A percentile compares a stretch with the other conserved stretches of the same genome.
These are phyloP conservation scores for Polygonum maritimum DNA, from an alignment of 148 eudicot species.

Conservation along the genomic window DNA sequence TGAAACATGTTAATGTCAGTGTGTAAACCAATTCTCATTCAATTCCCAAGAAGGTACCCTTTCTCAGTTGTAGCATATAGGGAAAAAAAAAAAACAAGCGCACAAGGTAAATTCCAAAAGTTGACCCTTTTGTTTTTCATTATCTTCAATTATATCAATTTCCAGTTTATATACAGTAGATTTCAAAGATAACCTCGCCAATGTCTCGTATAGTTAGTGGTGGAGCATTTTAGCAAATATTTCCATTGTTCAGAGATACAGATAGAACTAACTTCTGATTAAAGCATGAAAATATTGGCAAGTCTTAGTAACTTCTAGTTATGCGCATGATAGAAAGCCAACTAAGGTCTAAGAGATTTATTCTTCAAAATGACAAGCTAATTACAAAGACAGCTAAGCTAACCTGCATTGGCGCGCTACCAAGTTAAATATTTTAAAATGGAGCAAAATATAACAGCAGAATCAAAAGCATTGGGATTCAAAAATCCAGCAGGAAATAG, in stretches of 20 bases:
- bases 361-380: neutral
- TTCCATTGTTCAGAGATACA: neutral
- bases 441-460: neutral
- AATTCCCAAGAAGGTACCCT: neutral
- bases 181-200: neutral
- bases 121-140: neutral
- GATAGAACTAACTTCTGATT: neutral
- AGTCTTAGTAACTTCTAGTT: neutral
- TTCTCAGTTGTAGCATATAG: neutral
- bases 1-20: too few relatives aligned
- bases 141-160: neutral
- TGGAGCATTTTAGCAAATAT: neutral
- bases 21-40: neutral
- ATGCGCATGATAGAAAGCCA: neutral
- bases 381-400: neutral
- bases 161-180: neutral
- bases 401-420: neutral
- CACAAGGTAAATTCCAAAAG: neutral
- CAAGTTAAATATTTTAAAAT: neutral
- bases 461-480: neutral
- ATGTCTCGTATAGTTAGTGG: neutral
- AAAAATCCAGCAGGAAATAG: neutral
- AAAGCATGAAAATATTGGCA: neutral
- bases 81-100: neutral
- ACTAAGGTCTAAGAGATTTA: neutral